These are phyloP conservation scores for Tolypocladium guangdongense DNA, from an alignment of 2,329 filamentous ascomycete species.

Conservation along the genomic window DNA sequence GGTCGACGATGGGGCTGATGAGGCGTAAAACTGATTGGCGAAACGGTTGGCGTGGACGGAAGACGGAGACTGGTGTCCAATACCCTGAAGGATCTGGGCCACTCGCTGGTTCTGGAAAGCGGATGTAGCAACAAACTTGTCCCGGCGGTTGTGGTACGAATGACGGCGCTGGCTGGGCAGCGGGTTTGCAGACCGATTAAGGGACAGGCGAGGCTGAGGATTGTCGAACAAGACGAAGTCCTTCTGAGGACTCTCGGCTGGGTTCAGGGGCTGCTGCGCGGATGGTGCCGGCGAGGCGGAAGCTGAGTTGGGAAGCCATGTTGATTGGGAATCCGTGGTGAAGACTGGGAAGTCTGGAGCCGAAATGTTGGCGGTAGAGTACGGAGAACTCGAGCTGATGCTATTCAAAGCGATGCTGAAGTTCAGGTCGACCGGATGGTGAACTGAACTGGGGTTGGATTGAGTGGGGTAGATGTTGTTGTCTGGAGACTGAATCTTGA, in stretches of 20 bases:
- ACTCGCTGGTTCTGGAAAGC: slow-evolving; percentile 47
- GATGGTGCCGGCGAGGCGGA: slow-evolving; percentile 51
- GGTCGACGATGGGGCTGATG: slow-evolving; percentile 52
- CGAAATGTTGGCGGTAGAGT: slow-evolving; percentile 47
- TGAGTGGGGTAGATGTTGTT: slow-evolving; percentile 35
- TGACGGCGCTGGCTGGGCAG: slow-evolving; percentile 32
- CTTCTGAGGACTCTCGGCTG: slow-evolving; percentile 42
- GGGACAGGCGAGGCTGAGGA: slow-evolving; percentile 27
- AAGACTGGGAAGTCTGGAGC: slow-evolving; percentile 61
- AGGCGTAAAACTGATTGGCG: slow-evolving; percentile 53
- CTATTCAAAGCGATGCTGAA: slow-evolving; percentile 47
- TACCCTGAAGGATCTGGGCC: slow-evolving; percentile 46
- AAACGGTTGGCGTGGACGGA: slow-evolving; percentile 47
- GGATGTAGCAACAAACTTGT: slow-evolving; percentile 21
- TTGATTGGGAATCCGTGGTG: slow-evolving; percentile 73
- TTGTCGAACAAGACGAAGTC: slow-evolving; percentile 73
- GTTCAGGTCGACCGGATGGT: slow-evolving; percentile 58
- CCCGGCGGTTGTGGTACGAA: slow-evolving; percentile 35
- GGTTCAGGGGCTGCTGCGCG: slow-evolving; percentile 45
- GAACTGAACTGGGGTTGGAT: slow-evolving; percentile 30
- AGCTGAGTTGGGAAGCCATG: slow-evolving; percentile 68
- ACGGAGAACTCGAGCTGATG: slow-evolving; percentile 45
- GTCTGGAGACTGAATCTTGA: slow-evolving; percentile 43
- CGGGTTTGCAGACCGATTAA: slow-evolving; percentile 26
- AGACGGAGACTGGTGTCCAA: slow-evolving; percentile 43